Base-by-base conservation (phyloP, 139 green algal genomes). In the Chlamydomonas sp. region DNA sequence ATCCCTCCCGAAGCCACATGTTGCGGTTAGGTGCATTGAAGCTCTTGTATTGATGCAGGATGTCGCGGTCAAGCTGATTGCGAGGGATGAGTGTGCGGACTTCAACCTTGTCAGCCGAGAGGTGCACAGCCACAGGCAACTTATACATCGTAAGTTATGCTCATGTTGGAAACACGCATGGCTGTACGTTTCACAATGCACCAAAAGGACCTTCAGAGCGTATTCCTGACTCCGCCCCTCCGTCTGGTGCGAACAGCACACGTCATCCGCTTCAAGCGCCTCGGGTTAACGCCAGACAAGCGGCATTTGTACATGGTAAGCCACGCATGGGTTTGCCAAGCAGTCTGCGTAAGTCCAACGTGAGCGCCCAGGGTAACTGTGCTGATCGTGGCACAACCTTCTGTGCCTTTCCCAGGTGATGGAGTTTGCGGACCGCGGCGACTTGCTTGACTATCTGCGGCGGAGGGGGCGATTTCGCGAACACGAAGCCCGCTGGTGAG, bases 401-500 rank as follows among this genome's bases (percentile, higher is more conserved):
- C 14, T 14, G 14, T 31, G 5, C 69, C 15, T 12, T 72, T 4
- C 63, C 10, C 63, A 83, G 84, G 94, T 93, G 12, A 98, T 98
- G 96, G 96, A 98, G 89, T 97, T 93, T 88, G 95, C 93, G 9
- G 92, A 96, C 5, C 91, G 97, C 1, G 96, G 96, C 0, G 97
- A 98, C 86, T 95, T 98, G 85, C 97, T 98, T 86, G 95, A 99
- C 80, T 96, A 97, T 66, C 95, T 99, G n/a, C 93, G 95, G 20
- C 93, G 95, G 78, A 93, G 96, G n/a, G 86, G 80, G 96, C 91
- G 95, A 5, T 94, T 99, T 74, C 91, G 89, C 20, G 97, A 99
- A 90, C 95, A 94, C 76, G 97, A 99, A 90, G 96, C 97, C 17
- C 91, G 97, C 17, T 99, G 95, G 83, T 87, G 63, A 9, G 80